phyloP scores from a whole-genome alignment of 257 asterid species.

The Echium plantagineum region DNA sequence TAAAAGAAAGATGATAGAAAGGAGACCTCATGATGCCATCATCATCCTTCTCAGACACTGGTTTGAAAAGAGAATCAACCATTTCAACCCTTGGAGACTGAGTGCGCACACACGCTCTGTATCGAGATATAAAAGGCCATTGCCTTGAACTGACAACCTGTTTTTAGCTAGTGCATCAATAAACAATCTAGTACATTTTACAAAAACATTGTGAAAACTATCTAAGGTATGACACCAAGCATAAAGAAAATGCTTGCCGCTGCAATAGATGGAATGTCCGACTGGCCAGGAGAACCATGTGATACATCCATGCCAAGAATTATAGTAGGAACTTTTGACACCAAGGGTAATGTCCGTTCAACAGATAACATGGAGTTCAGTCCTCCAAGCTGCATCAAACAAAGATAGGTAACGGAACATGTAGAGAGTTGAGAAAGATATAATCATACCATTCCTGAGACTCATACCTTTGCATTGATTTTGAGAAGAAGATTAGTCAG shows the following conservation, averaged over 20 bases:
- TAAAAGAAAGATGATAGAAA: not conserved
- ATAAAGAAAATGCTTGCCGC: slow-evolving; percentile 40
- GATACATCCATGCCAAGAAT: slow-evolving; percentile 96
- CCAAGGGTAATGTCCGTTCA: slow-evolving; percentile 51
- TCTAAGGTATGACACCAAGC: no score
- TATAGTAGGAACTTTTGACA: slow-evolving; percentile 67
- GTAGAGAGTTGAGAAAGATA: not conserved
- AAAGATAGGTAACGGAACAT: not conserved
- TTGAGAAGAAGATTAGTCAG: slow-evolving; percentile 65
- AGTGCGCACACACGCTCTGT: slow-evolving; percentile 82
- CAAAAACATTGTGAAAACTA: not conserved
- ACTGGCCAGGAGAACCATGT: slow-evolving; percentile 94
- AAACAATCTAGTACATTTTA: not conserved
- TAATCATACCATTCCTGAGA: not conserved
- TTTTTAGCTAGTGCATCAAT: not conserved
- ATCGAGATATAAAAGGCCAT: slow-evolving; percentile 84
- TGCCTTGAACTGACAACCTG: slow-evolving; percentile 95
- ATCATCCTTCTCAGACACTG: slow-evolving; percentile 61
- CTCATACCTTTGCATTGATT: slow-evolving; percentile 75
- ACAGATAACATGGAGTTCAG: slow-evolving; percentile 58
- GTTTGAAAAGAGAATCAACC: slow-evolving; percentile 69
- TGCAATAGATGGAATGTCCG: slow-evolving; percentile 90
- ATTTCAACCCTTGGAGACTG: slow-evolving; percentile 83
- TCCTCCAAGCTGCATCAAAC: slow-evolving; percentile 69
- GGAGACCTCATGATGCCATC: slow-evolving; percentile 74